phyloP scores from a whole-genome alignment of 441 rosid species.

The Populus hybrid region DNA sequence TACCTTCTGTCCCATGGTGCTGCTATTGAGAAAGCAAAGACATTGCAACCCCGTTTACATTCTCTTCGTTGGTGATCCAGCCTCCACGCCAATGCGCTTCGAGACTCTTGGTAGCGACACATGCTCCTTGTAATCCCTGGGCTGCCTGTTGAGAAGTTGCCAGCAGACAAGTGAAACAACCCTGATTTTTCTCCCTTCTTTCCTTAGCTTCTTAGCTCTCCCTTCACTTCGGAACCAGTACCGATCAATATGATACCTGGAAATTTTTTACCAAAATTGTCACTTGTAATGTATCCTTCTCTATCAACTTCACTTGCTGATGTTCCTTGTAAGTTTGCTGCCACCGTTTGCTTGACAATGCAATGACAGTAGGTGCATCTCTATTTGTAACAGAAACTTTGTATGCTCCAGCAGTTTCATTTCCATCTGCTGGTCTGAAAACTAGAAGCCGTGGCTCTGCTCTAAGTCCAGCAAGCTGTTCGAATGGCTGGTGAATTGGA shows the following conservation, averaged over 20 bases:
- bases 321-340: conserved; percentile 27
- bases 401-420: conserved; percentile 36
- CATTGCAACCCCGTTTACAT: conserved; percentile 22
- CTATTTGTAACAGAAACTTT: conserved; percentile 17
- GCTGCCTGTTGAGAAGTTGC: conserved; percentile 26
- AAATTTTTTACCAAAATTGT: conserved; percentile 18
- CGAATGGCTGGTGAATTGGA: conserved; percentile 35
- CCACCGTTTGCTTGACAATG: conserved; percentile 30
- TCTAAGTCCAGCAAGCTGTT: conserved; percentile 31
- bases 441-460: too few species aligned
- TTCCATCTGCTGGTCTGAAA: conserved; percentile 32
- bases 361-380: conserved; percentile 24
- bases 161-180: conserved; percentile 37
- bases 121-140: conserved; percentile 24
- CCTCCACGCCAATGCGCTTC: conserved; percentile 25
- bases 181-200: conserved; percentile 27
- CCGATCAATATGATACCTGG: conserved; percentile 33
- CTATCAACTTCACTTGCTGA: conserved; percentile 12
- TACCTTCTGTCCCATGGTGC: neutral
- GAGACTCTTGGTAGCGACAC: conserved; percentile 18
- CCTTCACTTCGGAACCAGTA: conserved; percentile 32
- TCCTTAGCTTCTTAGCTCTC: conserved; percentile 18
- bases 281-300: conserved; percentile 31
- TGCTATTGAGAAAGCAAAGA: conserved; percentile 19
- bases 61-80: conserved; percentile 27